Evolutionary conservation across 106 monocot species (phyloP), one percentile per base, ranked within the genome.

Genomic region (Dendrobium nobile): DNA sequence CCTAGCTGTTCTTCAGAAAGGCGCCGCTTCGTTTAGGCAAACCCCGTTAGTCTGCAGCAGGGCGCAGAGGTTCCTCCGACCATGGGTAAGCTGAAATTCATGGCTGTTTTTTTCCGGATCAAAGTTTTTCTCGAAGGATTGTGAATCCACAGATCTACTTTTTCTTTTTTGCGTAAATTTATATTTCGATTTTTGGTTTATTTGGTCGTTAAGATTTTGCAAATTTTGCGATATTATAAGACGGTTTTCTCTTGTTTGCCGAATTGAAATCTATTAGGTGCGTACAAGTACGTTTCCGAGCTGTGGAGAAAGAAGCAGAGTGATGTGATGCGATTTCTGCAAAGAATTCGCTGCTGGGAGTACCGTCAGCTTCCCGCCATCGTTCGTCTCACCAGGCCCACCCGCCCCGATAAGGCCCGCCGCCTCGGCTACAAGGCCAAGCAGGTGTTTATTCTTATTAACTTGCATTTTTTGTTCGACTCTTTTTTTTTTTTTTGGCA

Each of bases 251-350:
- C 4, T 16, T 13, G 20, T 5, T 70, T 70, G 20, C 2, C 4
- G 10, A 19, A 61, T 9, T 61, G 4, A 5, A 16, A 74, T 44
- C 16, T 4, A 37, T 28, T 55, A 89, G 92, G 92, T 24, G 92
- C 89, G 3, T 92, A 92, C 84, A 84, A 81, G 70, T 92, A 92
- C 75, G 89, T 89, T 58, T 84, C 87, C 72, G 92, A 92, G 84
- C 78, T 92, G 84, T 92, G 92, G 92, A 83, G 88, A 84, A 92
- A 89, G 84, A 92, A 92, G 82, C 89, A 89, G 77, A 85, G 85
- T 80, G 87, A 87, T 42, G 87, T 87, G 70, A 87, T 87, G 83
- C 43, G 83, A 55, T 87, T 87, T 73, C 77, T 87, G 56, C 87
- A 87, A 61, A 59, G 87, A 51, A 80, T 87, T 41, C 67, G 87